Base-by-base conservation (phyloP, 2,329 filamentous ascomycete genomes). In the Leptodontidium sp. region DNA sequence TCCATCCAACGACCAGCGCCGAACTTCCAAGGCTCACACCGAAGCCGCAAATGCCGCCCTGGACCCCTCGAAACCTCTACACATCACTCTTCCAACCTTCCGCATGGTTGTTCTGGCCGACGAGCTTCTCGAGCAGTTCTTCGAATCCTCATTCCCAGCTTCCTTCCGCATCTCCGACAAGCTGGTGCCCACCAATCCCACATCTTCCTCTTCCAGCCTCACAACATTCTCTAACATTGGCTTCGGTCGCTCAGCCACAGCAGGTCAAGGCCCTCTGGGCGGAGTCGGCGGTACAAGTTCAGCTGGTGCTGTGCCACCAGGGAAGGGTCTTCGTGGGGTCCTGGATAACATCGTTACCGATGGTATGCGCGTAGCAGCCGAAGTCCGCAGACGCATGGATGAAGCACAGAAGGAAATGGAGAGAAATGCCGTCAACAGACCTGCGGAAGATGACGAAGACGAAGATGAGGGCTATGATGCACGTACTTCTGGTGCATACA, bases 51-150 rank as follows among this genome's bases (percentile, higher is more conserved):
- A 99, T 78, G 89, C 91, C 9, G 96, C 96, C 0, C 87, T 99
- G 4, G 94, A 99, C 78, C 96, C 96, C 2, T 91, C 93, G 32
- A 95, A 97, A 72, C 96, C 96, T 7, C 86, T 99, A 0, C 92
- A 98, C 79, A 98, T 99, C 77, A 98, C 96, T 0, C 86, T 99
- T 1, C 96, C 96, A 0, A 99, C 96, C 0, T 99, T 99, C 86
- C 91, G 96, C 73, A 99, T 99, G 96, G 94, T 99, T 3, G 93
- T 99, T 11, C 88, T 99, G 8, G 96, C 96, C 53, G 96, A 99
- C 77, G 96, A 99, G 79, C 87, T 97, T 0, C 88, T 99, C 6
- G 95, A 99, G 77, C 93, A 97, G 74, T 99, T 99, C 82, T 99
- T 99, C 79, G 96, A 99, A 81, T 93, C 93, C 0, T 97, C 94